Evolutionary conservation across 2,329 filamentous ascomycete genomes (phyloP).

Genomic region (Ramichloridium luteum): DNA sequence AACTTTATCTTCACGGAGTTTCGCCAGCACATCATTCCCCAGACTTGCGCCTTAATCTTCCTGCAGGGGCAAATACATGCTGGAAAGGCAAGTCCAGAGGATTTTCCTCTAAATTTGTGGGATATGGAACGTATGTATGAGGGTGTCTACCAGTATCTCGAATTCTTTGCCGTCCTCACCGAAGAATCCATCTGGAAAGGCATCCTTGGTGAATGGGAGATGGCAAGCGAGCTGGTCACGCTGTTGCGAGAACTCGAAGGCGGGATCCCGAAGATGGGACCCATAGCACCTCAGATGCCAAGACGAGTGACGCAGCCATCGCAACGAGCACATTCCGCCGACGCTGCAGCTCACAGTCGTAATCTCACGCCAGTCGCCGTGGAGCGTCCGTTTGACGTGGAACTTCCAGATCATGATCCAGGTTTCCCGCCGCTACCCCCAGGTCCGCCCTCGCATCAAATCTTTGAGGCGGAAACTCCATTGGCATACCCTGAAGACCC

Average conservation of each 20-base stretch:
- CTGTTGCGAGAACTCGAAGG: conserved; percentile 77
- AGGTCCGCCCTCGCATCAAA: conserved; percentile 24
- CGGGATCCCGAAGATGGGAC: conserved; percentile 66
- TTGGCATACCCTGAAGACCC: conserved; percentile 30
- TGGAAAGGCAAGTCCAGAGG: conserved; percentile 60
- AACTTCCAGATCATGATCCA: conserved; percentile 13
- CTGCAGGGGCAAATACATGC: conserved; percentile 81
- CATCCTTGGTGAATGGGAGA: conserved; percentile 83
- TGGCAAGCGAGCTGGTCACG: conserved; percentile 76
- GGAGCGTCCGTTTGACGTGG: conserved; percentile 52
- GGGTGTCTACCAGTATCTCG: conserved; percentile 83
- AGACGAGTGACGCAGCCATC: conserved; percentile 11
- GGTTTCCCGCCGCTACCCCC: conserved; percentile 25
- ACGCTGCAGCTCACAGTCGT: conserved; percentile 3
- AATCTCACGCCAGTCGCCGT: conserved; percentile 33
- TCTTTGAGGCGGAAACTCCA: conserved; percentile 32
- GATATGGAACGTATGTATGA: conserved; percentile 97
- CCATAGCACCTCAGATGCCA: conserved; percentile 37
- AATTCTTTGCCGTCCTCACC: conserved; percentile 81
- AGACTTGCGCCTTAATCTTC: conserved; percentile 88
- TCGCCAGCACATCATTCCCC: conserved; percentile 80
- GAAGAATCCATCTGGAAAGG: conserved; percentile 74
- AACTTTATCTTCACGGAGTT: conserved; percentile 92
- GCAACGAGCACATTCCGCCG: conserved; percentile 6
- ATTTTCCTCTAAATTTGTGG: conserved; percentile 92